phyloP scores from a whole-genome alignment of 164 flowering plant genomes.

The Houttuynia cordata region DNA sequence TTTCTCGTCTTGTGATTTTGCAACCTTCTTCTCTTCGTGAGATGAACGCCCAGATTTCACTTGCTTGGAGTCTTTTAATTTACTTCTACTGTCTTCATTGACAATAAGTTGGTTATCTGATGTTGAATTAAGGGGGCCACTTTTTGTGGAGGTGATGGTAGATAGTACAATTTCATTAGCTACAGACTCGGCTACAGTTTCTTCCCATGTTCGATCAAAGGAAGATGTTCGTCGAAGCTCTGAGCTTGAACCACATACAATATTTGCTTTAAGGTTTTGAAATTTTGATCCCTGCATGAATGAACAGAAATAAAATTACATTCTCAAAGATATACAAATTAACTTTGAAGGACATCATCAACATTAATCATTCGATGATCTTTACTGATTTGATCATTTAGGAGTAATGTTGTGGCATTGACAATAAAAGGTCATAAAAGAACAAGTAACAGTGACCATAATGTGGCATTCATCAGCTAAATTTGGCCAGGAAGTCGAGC shows the following conservation, averaged over 20 bases:
- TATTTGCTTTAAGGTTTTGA: constrained; percentile 44
- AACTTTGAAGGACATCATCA: no score
- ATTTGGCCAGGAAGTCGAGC: neutral
- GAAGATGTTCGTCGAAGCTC: constrained; percentile 91
- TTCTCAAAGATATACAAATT: no score
- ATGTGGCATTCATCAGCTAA: neutral
- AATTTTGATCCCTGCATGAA: constrained; percentile 54
- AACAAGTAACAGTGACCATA: no score
- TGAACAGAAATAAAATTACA: neutral
- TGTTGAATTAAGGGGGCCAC: constrained; percentile 36
- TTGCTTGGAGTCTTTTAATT: constrained; percentile 53
- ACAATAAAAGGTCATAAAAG: no score
- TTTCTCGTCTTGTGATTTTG: constrained; percentile 67
- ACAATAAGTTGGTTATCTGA: constrained; percentile 31
- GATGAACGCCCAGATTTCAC: constrained; percentile 73
- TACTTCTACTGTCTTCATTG: constrained; percentile 49
- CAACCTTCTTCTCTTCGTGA: constrained; percentile 84
- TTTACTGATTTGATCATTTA: no score
- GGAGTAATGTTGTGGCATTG: no score
- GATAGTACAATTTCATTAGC: constrained; percentile 76
- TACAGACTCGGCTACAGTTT: constrained; percentile 85
- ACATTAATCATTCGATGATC: no score
- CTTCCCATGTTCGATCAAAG: constrained; percentile 94
- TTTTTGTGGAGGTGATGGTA: constrained; percentile 25
- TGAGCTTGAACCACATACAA: constrained; percentile 34